Conservation (phyloP, 805 yeast species). For the Candida qinlingensis region DNA sequence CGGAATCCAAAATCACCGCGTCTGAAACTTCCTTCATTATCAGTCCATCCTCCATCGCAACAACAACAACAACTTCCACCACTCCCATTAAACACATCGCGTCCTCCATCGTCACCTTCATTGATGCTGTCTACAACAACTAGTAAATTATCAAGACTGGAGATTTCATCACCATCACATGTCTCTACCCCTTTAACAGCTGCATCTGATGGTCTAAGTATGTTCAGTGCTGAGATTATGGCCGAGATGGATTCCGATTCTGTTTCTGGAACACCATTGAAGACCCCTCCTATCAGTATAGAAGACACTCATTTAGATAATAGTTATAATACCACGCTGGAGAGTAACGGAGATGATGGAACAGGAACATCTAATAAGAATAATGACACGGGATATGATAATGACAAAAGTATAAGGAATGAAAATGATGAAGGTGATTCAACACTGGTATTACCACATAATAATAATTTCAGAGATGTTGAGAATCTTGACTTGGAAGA, state of each 20-base stretch:
- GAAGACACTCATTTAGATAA: not conserved
- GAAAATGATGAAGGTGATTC: constrained; percentile 5
- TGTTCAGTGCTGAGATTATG: constrained; percentile 28
- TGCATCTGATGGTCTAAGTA: constrained; percentile 22
- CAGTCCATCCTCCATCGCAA: constrained; percentile 12
- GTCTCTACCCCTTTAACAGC: constrained; percentile 28
- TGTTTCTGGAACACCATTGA: not conserved
- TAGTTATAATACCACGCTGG: not conserved
- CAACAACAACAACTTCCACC: not conserved
- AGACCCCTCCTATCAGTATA: not conserved
- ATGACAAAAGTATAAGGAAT: not conserved
- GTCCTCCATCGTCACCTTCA: constrained; percentile 14
- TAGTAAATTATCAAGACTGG: constrained; percentile 15
- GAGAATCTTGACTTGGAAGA: constrained; percentile 63
- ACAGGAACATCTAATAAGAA: not conserved
- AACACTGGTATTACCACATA: constrained; percentile 4
- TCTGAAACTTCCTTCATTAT: constrained; percentile 35
- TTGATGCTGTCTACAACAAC: constrained; percentile 20
- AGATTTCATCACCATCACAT: constrained; percentile 13
- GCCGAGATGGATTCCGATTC: constrained; percentile 21
- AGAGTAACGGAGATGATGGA: not conserved
- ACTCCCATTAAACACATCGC: constrained; percentile 1
- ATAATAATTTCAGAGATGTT: constrained; percentile 30
- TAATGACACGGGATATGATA: not conserved
- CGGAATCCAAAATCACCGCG: constrained; percentile 37